Evolutionary conservation across 129 eudicot genomes (phyloP).

Genomic region (Apium graveolens): DNA sequence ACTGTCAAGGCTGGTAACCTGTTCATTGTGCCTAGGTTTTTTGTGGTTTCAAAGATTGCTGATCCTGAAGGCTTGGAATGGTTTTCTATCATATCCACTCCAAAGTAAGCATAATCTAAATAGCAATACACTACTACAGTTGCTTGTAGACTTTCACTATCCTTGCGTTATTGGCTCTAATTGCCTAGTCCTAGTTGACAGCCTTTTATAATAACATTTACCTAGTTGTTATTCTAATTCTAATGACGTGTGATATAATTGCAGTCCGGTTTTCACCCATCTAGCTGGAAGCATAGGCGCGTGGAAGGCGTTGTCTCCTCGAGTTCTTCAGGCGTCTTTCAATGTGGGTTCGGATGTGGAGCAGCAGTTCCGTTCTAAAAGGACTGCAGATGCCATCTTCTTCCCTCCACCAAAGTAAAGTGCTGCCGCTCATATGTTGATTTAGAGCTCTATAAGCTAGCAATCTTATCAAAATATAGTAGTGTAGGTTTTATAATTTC

Average conservation of each 20-base stretch:
- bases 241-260: background rate
- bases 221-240: background rate
- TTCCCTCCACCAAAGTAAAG: constrained; percentile 56
- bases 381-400: constrained; percentile 59
- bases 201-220: background rate
- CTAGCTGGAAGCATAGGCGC: constrained; percentile 71
- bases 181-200: background rate
- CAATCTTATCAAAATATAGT: background rate
- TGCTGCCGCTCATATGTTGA: background rate
- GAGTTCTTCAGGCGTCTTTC: constrained; percentile 67
- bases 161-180: background rate
- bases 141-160: background rate
- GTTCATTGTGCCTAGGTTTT: constrained; percentile 44
- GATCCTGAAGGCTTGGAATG: constrained; percentile 36
- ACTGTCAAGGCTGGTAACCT: constrained; percentile 32
- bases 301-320: constrained; percentile 65
- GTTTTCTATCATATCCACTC: constrained; percentile 41
- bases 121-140: background rate
- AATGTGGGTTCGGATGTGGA: constrained; percentile 52
- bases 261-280: constrained; percentile 66
- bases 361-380: constrained; percentile 56
- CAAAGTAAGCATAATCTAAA: constrained; percentile 24
- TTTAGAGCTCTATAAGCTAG: background rate
- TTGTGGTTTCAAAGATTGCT: constrained; percentile 37
- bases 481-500: background rate